A percentile compares a stretch with the other conserved stretches of the same genome.
Conservation (phyloP, 768 basidiomycete species). For the Inosperma sp. region DNA sequence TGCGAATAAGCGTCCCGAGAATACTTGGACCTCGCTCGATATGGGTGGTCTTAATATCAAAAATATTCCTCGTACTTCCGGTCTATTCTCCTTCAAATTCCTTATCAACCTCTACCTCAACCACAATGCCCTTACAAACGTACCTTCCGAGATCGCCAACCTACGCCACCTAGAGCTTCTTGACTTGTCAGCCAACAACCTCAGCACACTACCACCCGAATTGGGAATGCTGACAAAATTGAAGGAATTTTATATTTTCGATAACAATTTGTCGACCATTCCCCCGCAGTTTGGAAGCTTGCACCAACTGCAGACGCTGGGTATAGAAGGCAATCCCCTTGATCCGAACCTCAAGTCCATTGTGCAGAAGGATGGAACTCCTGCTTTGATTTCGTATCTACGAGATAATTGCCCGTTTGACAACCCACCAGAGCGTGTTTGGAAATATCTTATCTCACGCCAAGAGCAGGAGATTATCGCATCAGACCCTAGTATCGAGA, state of each 20-base stretch:
- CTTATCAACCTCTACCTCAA: constrained; percentile 94
- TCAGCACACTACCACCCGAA: constrained; percentile 75
- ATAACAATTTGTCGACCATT: constrained; percentile 84
- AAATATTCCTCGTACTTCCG: constrained; percentile 74
- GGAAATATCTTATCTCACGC: constrained; percentile 60
- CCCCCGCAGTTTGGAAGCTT: constrained; percentile 86
- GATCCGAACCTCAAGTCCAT: constrained; percentile 71
- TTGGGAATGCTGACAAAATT: constrained; percentile 86
- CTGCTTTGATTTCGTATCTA: constrained; percentile 81
- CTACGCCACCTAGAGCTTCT: constrained; percentile 84
- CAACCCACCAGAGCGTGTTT: constrained; percentile 73
- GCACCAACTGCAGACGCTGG: constrained; percentile 88
- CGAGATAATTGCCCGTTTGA: constrained; percentile 90
- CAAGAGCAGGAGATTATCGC: constrained; percentile 55
- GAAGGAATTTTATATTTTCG: constrained; percentile 92
- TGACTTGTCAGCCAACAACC: constrained; percentile 86
- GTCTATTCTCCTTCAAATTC: constrained; percentile 84
- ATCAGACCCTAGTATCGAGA: constrained; percentile 66
- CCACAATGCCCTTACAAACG: constrained; percentile 75
- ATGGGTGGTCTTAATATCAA: constrained; percentile 95
- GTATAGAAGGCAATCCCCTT: constrained; percentile 96
- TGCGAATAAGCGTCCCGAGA: constrained; percentile 60
- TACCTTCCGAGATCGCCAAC: constrained; percentile 80
- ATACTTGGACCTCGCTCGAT: constrained; percentile 87
- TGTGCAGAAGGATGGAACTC: constrained; percentile 93